A percentile compares a stretch with the other conserved stretches of the same genome.
Conservation (phyloP, 805 yeast genomes). For the Ogataea ramenticola region DNA sequence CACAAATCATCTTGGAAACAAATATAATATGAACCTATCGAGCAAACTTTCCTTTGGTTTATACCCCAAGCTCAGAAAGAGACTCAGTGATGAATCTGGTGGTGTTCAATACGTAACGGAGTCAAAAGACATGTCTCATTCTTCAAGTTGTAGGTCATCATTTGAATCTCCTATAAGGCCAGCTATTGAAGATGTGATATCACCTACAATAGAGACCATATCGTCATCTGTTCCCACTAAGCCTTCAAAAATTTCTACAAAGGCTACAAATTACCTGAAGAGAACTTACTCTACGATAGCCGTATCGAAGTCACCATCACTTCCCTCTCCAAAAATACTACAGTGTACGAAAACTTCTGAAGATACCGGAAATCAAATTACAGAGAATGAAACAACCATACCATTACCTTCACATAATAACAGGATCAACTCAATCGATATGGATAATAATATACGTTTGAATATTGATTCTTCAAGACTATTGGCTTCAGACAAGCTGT, state of each 20-base stretch:
- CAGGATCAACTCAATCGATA: too few relatives aligned
- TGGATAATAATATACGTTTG: too few relatives aligned
- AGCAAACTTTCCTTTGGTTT: constrained; percentile 11
- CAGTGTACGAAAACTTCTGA: neutral
- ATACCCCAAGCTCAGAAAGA: constrained; percentile 8
- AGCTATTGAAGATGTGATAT: neutral
- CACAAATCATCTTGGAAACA: too few relatives aligned
- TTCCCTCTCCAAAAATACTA: neutral
- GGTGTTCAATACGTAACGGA: constrained; percentile 8
- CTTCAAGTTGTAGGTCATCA: neutral
- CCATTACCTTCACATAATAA: too few relatives aligned
- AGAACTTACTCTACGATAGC: neutral
- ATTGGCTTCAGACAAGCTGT: too few relatives aligned
- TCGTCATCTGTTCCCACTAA: neutral
- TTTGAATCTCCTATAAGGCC: constrained; percentile 1
- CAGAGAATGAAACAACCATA: too few relatives aligned
- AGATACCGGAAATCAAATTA: too few relatives aligned
- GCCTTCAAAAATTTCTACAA: neutral
- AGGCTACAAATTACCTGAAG: neutral
- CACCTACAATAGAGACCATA: neutral
- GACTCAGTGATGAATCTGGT: constrained; percentile 5
- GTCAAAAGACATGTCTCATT: neutral
- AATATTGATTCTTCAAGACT: too few relatives aligned
- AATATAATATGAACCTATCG: neutral
- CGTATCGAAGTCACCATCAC: neutral